These are phyloP conservation scores for Przewalskia tangutica DNA, from an alignment of 257 asterid genomes.

Conservation along the genomic window DNA sequence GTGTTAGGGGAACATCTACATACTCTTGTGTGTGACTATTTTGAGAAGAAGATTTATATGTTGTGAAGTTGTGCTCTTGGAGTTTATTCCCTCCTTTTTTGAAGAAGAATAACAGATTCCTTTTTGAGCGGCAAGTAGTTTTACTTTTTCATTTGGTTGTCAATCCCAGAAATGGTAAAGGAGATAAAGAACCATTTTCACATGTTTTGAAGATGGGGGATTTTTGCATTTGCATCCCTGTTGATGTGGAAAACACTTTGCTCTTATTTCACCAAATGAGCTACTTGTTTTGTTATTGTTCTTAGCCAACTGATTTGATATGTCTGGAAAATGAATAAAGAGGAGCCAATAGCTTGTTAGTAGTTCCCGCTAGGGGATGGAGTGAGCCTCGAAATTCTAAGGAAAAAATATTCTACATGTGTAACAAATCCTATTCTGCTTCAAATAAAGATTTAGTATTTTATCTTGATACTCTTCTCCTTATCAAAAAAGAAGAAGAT, in stretches of 20 bases:
- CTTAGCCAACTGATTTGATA: not conserved
- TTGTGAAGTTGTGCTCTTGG: not conserved
- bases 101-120: not conserved
- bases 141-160: too few species aligned
- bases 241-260: not conserved
- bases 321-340: not conserved
- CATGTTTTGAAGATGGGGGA: not conserved
- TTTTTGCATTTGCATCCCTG: not conserved
- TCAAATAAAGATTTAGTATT: not conserved
- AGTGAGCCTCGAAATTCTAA: not conserved
- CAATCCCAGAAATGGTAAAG: too few species aligned
- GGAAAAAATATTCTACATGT: not conserved
- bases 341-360: not conserved
- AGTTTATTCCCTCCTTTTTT: not conserved
- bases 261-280: not conserved
- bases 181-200: not conserved
- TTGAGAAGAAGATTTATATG: not conserved
- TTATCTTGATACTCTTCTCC: too few species aligned
- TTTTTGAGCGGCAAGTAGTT: not conserved
- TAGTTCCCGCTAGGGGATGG: not conserved
- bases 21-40: not conserved
- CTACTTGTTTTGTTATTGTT: not conserved
- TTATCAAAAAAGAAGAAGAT: not conserved
- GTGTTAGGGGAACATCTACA: not conserved
- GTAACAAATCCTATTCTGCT: not conserved